A percentile compares a stretch with the other conserved stretches of the same genome.
Evolutionary conservation across 1,284 basidiomycete species (phyloP).

Genomic region (Schizophyllum amplum): DNA sequence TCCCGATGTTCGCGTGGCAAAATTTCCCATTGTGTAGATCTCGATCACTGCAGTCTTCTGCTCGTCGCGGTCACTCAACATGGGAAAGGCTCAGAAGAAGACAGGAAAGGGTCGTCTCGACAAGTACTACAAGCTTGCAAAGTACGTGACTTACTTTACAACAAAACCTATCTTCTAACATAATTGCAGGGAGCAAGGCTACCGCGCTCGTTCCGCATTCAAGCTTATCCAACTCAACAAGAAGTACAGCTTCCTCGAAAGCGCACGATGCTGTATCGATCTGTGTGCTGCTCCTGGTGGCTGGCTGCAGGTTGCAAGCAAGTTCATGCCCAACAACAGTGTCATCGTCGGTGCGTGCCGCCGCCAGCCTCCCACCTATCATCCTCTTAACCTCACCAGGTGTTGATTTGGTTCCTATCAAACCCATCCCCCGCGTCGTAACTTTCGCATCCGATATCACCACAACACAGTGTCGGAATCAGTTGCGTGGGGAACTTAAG

Average conservation of each 20-base stretch:
- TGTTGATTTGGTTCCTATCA: constrained; percentile 95
- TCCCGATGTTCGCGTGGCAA: neutral
- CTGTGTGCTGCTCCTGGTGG: constrained; percentile 98
- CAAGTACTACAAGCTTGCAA: constrained; percentile 93
- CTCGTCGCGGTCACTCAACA: constrained; percentile 19
- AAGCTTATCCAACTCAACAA: constrained; percentile 99
- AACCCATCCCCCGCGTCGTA: constrained; percentile 88
- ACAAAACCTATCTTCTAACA: constrained; percentile 3
- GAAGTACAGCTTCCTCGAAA: constrained; percentile 90
- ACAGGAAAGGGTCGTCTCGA: constrained; percentile 93
- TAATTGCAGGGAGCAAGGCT: constrained; percentile 83
- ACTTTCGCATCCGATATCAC: constrained; percentile 97
- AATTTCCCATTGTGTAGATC: neutral
- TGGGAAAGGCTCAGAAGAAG: constrained; percentile 82
- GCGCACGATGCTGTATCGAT: constrained; percentile 93
- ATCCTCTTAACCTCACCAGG: constrained; percentile 32
- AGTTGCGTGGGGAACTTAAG: constrained; percentile 85
- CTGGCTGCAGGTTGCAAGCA: constrained; percentile 98
- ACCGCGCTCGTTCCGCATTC: constrained; percentile 98
- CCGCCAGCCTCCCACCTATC: constrained; percentile 1
- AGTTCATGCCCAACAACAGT: constrained; percentile 95
- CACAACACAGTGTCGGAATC: constrained; percentile 83
- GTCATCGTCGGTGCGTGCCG: constrained; percentile 79
- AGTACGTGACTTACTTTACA: constrained; percentile 39
- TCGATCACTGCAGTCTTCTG: neutral